A percentile compares a stretch with the other conserved stretches of the same genome.
These are phyloP conservation scores for Cryptomeria japonica DNA, from an alignment of 75 land plant genomes.

Conservation along the genomic window DNA sequence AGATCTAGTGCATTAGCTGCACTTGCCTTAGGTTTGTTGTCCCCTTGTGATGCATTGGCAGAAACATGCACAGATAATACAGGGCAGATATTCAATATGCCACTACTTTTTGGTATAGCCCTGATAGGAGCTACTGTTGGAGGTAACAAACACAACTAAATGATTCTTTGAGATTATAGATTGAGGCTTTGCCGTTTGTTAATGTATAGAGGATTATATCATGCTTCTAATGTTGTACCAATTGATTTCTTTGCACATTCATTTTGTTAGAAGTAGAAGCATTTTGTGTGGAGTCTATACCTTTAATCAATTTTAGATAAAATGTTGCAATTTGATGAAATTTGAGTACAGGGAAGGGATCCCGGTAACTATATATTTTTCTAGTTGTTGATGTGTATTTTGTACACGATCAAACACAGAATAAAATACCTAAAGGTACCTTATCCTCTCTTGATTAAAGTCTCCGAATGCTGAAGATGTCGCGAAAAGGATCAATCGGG, in stretches of 20 bases:
- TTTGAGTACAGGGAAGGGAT: too few species aligned
- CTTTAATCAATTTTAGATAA: neutral
- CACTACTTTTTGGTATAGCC: constrained; percentile 54
- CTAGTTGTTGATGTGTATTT: too few species aligned
- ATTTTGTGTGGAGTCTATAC: neutral
- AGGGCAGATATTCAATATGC: constrained; percentile 44
- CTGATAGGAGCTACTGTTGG: constrained; percentile 73
- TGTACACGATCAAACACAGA: too few species aligned
- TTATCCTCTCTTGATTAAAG: too few species aligned
- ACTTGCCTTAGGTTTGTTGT: constrained; percentile 23
- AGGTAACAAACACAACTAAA: constrained; percentile 24
- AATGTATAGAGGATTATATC: neutral
- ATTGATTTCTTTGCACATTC: neutral
- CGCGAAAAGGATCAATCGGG: too few species aligned
- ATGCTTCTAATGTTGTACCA: neutral
- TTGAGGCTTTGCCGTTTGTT: neutral
- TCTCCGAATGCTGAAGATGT: too few species aligned
- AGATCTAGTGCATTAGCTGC: constrained; percentile 5
- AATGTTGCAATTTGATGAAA: neutral
- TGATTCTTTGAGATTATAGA: neutral
- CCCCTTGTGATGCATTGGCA: constrained; percentile 54
- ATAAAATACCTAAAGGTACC: too few species aligned
- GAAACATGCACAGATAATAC: constrained; percentile 60
- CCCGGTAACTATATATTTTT: too few species aligned
- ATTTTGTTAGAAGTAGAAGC: neutral